Evolutionary conservation across 805 yeast species (phyloP).

Genomic region (Candida hungchunana): DNA sequence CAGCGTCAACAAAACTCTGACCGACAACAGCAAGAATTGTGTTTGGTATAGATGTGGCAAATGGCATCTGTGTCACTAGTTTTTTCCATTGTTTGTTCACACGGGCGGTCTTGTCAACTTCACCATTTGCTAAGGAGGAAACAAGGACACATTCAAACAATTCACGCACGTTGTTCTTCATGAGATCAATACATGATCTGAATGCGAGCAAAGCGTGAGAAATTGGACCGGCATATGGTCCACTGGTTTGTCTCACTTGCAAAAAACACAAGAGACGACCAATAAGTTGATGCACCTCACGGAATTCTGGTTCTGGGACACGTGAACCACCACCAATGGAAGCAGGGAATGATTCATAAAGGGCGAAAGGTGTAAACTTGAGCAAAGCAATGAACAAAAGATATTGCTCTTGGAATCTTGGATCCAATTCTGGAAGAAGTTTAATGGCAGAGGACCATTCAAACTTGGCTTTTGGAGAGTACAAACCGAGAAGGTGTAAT

Average conservation of each 20-base stretch:
- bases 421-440: constrained; percentile 28
- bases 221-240: constrained; percentile 63
- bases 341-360: constrained; percentile 32
- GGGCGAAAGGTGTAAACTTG: constrained; percentile 38
- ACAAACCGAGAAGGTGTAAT: constrained; percentile 46
- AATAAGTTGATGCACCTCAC: constrained; percentile 36
- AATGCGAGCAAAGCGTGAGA: constrained; percentile 63
- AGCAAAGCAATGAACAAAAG: constrained; percentile 45
- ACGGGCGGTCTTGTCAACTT: constrained; percentile 48
- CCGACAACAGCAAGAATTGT: constrained; percentile 60
- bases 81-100: constrained; percentile 53
- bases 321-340: constrained; percentile 38
- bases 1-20: constrained; percentile 34
- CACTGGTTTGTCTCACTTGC: constrained; percentile 44
- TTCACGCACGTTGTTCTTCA: constrained; percentile 47
- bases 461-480: constrained; percentile 30
- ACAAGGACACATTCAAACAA: constrained; percentile 48
- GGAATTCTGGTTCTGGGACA: constrained; percentile 26
- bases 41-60: constrained; percentile 50
- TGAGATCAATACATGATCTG: constrained; percentile 56
- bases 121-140: constrained; percentile 51
- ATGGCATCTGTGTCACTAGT: constrained; percentile 57
- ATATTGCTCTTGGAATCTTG: constrained; percentile 36
- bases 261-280: constrained; percentile 47
- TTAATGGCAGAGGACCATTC: constrained; percentile 49